Conservation (phyloP, 2,329 filamentous ascomycete species). For the Claviceps purpurea region DNA sequence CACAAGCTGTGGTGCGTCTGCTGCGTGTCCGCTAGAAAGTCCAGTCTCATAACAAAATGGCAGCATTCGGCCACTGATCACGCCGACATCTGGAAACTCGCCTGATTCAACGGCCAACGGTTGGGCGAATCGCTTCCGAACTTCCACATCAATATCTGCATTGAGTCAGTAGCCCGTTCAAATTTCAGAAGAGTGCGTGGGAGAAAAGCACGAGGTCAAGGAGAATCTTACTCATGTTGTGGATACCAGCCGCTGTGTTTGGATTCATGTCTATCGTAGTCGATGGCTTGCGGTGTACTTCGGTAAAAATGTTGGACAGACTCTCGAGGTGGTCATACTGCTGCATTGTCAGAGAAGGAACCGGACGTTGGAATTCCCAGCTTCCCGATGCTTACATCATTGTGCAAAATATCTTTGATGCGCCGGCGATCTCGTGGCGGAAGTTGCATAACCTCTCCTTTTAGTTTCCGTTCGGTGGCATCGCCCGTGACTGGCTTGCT, state of each 20-base stretch:
- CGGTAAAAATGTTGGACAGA: conserved; percentile 37
- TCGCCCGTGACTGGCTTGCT: conserved; percentile 52
- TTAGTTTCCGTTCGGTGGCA: conserved; percentile 50
- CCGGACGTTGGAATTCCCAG: not conserved
- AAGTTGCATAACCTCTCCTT: conserved; percentile 58
- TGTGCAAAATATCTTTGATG: conserved; percentile 50
- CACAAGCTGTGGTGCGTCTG: conserved; percentile 50
- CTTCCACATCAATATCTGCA: conserved; percentile 52
- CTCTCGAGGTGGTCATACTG: conserved; percentile 43
- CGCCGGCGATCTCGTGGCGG: conserved; percentile 52
- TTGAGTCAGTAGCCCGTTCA: conserved; percentile 9
- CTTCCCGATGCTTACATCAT: conserved; percentile 32
- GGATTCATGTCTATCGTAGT: conserved; percentile 48
- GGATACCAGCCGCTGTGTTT: conserved; percentile 56
- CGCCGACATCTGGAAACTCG: conserved; percentile 53
- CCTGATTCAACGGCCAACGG: conserved; percentile 54
- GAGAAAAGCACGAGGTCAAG: not conserved
- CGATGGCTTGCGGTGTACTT: conserved; percentile 32
- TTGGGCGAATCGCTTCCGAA: conserved; percentile 50
- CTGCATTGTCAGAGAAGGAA: conserved; percentile 8
- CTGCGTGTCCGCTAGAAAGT: conserved; percentile 42
- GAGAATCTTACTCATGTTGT: conserved; percentile 57
- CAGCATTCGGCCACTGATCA: conserved; percentile 51
- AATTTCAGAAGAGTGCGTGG: not conserved
- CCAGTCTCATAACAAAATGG: conserved; percentile 56